Evolutionary conservation across 139 green algal species (phyloP).

Genomic region (Gonium pectorale): DNA sequence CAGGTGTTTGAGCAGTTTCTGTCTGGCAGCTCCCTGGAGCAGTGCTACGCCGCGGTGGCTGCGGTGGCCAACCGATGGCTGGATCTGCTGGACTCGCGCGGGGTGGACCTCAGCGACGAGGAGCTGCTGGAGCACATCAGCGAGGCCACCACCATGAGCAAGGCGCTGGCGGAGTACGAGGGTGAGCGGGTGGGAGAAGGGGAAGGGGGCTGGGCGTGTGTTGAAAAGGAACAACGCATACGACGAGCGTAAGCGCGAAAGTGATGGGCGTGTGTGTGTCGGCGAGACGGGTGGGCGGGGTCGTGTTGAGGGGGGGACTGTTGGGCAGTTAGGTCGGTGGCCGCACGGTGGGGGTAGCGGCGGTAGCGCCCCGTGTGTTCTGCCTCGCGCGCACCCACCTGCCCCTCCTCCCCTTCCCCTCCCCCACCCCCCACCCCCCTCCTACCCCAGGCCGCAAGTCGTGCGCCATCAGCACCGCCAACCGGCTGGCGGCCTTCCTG

Average conservation of each 20-base stretch:
- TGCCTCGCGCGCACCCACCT: no score
- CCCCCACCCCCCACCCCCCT: neutral
- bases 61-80: constrained; percentile 96
- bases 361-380: no score
- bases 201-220: no score
- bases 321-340: no score
- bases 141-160: constrained; percentile 96
- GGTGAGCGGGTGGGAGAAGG: constrained; percentile 60
- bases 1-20: constrained; percentile 98
- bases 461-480: constrained; percentile 91
- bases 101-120: constrained; percentile 86
- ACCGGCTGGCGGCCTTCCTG: constrained; percentile 91
- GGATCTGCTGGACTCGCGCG: constrained; percentile 96
- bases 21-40: constrained; percentile 81
- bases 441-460: constrained; percentile 84
- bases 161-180: constrained; percentile 94
- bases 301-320: no score
- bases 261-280: neutral
- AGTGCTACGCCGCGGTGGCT: constrained; percentile 94
- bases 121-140: constrained; percentile 95
- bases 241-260: no score
- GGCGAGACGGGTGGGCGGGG: neutral
- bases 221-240: no score
- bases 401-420: no score
- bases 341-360: no score